These are phyloP conservation scores for Luffa acutangula DNA, from an alignment of 306 rosid species.

Conservation along the genomic window DNA sequence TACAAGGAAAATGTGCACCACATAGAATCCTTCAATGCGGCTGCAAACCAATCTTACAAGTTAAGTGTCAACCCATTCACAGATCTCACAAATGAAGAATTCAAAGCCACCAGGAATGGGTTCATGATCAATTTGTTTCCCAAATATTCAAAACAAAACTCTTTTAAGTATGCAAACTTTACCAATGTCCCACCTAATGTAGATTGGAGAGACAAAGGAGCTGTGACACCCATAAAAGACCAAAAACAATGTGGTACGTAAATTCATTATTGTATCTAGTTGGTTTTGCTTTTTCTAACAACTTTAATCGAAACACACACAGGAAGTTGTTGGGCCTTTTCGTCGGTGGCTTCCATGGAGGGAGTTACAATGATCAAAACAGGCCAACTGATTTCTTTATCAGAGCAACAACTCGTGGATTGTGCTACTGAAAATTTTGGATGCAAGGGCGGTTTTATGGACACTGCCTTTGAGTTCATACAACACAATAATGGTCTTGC, in stretches of 20 bases:
- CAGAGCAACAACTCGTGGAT: conserved; percentile 73
- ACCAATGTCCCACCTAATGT: neutral
- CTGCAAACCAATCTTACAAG: too few relatives aligned
- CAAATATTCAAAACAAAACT: too few relatives aligned
- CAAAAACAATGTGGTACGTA: neutral
- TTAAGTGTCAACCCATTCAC: too few relatives aligned
- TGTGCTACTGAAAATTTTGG: conserved; percentile 58
- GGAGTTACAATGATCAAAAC: conserved; percentile 64
- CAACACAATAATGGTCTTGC: conserved; percentile 65
- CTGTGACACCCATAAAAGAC: neutral
- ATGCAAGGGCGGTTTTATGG: conserved; percentile 70
- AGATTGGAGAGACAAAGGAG: neutral
- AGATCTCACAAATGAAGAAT: too few relatives aligned
- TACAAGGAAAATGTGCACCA: too few relatives aligned
- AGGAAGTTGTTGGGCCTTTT: conserved; percentile 94
- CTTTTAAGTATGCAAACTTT: neutral
- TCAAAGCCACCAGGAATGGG: too few relatives aligned
- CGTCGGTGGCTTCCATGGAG: conserved; percentile 61
- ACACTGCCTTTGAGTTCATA: conserved; percentile 78
- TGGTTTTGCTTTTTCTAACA: too few relatives aligned
- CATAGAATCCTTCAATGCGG: too few relatives aligned
- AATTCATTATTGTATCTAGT: too few relatives aligned
- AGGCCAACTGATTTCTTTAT: conserved; percentile 53
- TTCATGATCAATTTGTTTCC: too few relatives aligned
- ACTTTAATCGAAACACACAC: neutral